Base-by-base conservation (phyloP, 2,329 filamentous ascomycete species). In the Trematosphaeria pertusa region DNA sequence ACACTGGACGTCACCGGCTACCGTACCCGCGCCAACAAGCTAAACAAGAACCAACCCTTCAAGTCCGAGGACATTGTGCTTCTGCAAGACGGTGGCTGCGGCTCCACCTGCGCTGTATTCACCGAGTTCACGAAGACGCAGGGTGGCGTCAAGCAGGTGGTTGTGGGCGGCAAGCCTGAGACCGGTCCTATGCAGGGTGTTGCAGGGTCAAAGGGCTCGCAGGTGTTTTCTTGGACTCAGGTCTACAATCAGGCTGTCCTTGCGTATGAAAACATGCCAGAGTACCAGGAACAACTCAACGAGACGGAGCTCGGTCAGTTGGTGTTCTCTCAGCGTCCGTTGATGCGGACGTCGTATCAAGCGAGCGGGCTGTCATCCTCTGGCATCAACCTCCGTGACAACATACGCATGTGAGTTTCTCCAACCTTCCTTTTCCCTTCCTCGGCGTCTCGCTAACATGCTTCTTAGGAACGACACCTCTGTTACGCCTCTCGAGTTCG, bases 401-500 rank as follows among this genome's bases (percentile, higher is more conserved):
- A 70, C 36, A 58, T 64, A 17, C 55, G 60, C 8, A 62, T 64
- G 50, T 33, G 14, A 33, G 14, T n/a, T 8, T 7, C 31, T 12
- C 12, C 24, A 7, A 8, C 10, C 10, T 33, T 11, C 31, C 31
- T 33, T 6, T 15, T 7, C 10, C 8, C 24, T 8, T 28, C 7
- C 12, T 7, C 24, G 8, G 12, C 12, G 8, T 28, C 24, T 28
- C 12, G 24, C 24, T 28, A 28, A 28, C 24, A 28, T 9, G 8
- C n/a, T 28, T 8, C 7, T 7, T 15, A 33, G 31, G 10, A 63
- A 58, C 34, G 63, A 69, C 37, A 57, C 54, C 9, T 31, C 26
- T 3, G 48, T 45, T 8, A 67, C 71, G 0, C 78, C 83, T 14
- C 58, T 79, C 11, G 83, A 87, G 48, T 87, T 85, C 58, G 70